Evolutionary conservation across 2,329 filamentous ascomycete genomes (phyloP), one percentile per base, ranked within the genome.

Genomic region (Sporothrix pseudoabietina): DNA sequence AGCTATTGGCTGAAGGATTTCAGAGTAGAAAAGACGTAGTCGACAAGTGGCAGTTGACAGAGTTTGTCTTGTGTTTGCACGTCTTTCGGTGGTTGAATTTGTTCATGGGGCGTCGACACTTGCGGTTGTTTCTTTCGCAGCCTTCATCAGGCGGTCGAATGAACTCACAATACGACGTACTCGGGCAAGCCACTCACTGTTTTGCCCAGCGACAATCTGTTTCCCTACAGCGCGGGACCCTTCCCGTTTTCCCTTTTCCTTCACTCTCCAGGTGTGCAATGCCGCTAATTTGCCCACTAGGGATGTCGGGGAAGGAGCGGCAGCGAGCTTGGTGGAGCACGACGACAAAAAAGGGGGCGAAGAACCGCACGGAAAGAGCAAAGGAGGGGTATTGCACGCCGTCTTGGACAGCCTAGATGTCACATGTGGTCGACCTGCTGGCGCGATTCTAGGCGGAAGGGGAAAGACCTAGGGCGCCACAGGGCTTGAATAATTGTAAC

Each of bases 381-480:
- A 71, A 61, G 49, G 69, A 71, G 69, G 69, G 69, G 69, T 71
- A 44, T 70, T 30, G 26, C 16, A 14, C 26, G n/a, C 61, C 61
- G 35, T 44, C 61, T n/a, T 12, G 44, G 44, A n/a, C 65, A 52
- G 65, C 65, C 65, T 35, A 47, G n/a, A 47, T 12, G 26, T 66
- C n/a, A n/a, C 39, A 30, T 66, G 10, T 30, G 35, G n/a, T 65
- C 44, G 39, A 47, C 26, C 61, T 65, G 39, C 35, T 12, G 35
- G n/a, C 61, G 39, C 61, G 9, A 65, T 65, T 47, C n/a, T 9
- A 63, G 32, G 59, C 59, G 59, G 16, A 14, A 22, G 59, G 9
- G 39, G 35, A 63, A 49, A 22, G 22, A 61, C 5, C 61, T n/a
- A 66, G 12, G 41, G 5, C n/a, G 61, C 30, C 30, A 44, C 1